Base-by-base conservation (phyloP, 2,329 filamentous ascomycete genomes). In the Fusarium sp. region DNA sequence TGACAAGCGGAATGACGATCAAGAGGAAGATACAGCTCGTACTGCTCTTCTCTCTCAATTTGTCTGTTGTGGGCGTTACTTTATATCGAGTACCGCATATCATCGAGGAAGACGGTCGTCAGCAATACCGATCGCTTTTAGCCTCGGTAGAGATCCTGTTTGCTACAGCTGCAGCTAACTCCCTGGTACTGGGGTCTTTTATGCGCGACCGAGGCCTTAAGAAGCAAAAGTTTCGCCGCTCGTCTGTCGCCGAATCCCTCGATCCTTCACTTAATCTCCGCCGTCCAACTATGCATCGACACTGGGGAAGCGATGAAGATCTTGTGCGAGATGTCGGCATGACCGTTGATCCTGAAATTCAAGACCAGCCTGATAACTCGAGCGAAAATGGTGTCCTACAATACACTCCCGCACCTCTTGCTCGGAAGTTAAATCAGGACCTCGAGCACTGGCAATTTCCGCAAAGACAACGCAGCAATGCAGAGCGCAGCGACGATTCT, bases 271-370 rank as follows among this genome's bases (percentile, higher is more conserved):
- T 73, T 55, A 72, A 73, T 42, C 73, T 80, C 19, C 82, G 79
- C 65, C 82, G 85, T 66, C 85, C 82, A 67, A 84, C 85, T 13
- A 65, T 91, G 44, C 81, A 90, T 62, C 87, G 88, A 50, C 88
- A 92, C 57, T 95, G 92, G 90, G 94, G 93, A 43, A 97, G 94
- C 72, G 95, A 98, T 73, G 94, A 97, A 75, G 94, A 98, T 76
- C 87, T 98, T 2, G 94, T 97, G 6, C 85, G 92, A 51, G 92
- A 91, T 63, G 75, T 97, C 5, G 94, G 95, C 9, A 88, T 95
- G 39, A 88, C 91, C 14, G 85, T 89, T 5, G 83, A 86, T 39
- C 84, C 83, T 1, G 83, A 86, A 56, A 76, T 90, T 19, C 83
- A 85, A 33, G 80, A 83, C 13, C 73, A 69, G 3, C 77, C 75